Conservation (phyloP, 2,329 filamentous ascomycete genomes). For the Lasiodiplodia gonubiensis region DNA sequence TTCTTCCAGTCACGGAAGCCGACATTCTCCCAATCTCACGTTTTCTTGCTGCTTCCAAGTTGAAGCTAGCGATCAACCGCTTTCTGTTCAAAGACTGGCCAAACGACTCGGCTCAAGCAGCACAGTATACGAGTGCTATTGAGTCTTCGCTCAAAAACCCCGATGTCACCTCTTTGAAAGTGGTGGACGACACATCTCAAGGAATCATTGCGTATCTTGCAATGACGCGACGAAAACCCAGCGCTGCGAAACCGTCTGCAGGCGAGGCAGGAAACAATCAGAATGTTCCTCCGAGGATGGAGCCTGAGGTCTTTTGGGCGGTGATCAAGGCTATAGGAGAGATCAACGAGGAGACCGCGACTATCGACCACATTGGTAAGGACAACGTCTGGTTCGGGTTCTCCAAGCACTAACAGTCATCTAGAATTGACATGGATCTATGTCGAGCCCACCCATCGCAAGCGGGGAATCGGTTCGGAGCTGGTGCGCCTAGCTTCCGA, state of each 20-base stretch:
- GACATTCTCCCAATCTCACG: constrained; percentile 21
- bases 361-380: background rate
- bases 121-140: constrained; percentile 4
- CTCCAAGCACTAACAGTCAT: background rate
- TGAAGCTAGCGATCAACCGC: constrained; percentile 28
- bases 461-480: constrained; percentile 3
- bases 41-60: constrained; percentile 24
- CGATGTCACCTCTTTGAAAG: background rate
- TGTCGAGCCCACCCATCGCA: constrained; percentile 8
- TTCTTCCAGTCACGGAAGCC: constrained; percentile 10
- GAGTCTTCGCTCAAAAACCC: background rate
- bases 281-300: background rate
- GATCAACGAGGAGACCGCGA: background rate
- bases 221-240: background rate
- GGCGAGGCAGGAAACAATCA: background rate
- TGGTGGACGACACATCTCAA: background rate
- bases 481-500: constrained; percentile 13
- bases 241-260: background rate
- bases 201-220: background rate
- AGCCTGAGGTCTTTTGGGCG: background rate
- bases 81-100: constrained; percentile 29
- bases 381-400: too few species aligned
- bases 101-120: constrained; percentile 20
- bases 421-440: constrained; percentile 26
- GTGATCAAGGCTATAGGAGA: background rate